Conservation (phyloP, 2,329 filamentous ascomycete genomes). For the Cladosporium sp. region DNA sequence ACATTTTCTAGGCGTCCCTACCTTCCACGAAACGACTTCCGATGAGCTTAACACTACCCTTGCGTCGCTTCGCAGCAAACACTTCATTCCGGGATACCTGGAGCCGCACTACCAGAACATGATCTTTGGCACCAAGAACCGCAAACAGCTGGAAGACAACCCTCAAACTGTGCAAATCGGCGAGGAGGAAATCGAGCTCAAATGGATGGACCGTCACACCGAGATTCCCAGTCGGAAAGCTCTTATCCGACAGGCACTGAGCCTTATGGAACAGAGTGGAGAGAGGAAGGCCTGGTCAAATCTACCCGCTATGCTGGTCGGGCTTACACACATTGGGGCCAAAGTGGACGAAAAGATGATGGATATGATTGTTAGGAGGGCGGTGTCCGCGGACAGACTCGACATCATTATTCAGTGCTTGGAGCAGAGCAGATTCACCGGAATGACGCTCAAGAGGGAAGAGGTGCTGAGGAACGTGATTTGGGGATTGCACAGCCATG, state of each 20-base stretch:
- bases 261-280: slow-evolving; percentile 24
- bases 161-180: slow-evolving; percentile 41
- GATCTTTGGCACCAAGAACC: slow-evolving; percentile 39
- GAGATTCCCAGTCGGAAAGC: slow-evolving; percentile 28
- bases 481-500: slow-evolving; percentile 32
- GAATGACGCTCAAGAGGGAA: slow-evolving; percentile 30
- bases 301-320: slow-evolving; percentile 31
- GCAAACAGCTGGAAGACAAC: slow-evolving; percentile 39
- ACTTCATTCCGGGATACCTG: slow-evolving; percentile 44
- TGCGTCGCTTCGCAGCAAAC: slow-evolving; percentile 37
- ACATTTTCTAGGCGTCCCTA: slow-evolving; percentile 32
- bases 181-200: slow-evolving; percentile 34
- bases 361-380: slow-evolving; percentile 33
- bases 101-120: slow-evolving; percentile 38
- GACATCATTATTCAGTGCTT: slow-evolving; percentile 30
- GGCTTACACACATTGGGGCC: slow-evolving; percentile 24
- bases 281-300: slow-evolving; percentile 33
- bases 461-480: slow-evolving; percentile 33
- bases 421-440: slow-evolving; percentile 29
- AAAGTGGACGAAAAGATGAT: slow-evolving; percentile 19
- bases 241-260: slow-evolving; percentile 28
- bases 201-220: slow-evolving; percentile 29
- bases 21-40: slow-evolving; percentile 38
- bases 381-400: slow-evolving; percentile 26
- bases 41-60: slow-evolving; percentile 40